Evolutionary conservation across 163 green algal species (phyloP), one percentile per base, ranked within the genome.

Genomic region (Coccomyxa subellipsoidea): DNA sequence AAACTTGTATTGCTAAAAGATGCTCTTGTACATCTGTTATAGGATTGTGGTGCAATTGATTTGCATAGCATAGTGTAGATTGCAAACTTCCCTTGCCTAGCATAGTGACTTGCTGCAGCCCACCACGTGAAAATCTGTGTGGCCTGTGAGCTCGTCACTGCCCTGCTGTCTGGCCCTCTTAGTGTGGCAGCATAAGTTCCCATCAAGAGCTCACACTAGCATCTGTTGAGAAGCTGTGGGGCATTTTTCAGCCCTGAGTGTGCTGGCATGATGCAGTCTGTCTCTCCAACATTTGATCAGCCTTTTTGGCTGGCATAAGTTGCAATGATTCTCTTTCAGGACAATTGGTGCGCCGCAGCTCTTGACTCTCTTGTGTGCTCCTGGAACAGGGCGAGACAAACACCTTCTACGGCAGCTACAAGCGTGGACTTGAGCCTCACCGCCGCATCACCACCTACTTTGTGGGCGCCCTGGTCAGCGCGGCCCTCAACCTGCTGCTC

Each of bases 371-470:
- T n/a, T 32, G n/a, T 73, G 6, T 73, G 66, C 32, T 8, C 27
- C 32, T 73, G 66, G 29, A 36, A 34, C 7, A 73, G 66, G 27
- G n/a, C 66, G 66, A 73, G 7, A 73, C 29, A 4, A 73, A 73
- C 66, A 36, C 66, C 66, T 73, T 73, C 66, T 73, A 73, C 7
- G 66, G 27, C 10, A 32, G 18, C 66, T 34, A 73, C 66, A 18
- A n/a, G 2, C 15, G 29, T 27, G 66, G 66, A 35, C 21, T 34
- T 8, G 66, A 34, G 29, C 66, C 66, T 23, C 2, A 35, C 66
- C 66, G 66, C 66, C 66, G 66, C 27, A n/a, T 73, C 18, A 73
- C 66, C 66, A 36, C 29, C 27, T 73, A 73, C 66, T 73, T 73
- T 34, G 66, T 73, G 66, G 66, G 66, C 66, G 66, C 66, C 27